phyloP scores from a whole-genome alignment of 2,329 filamentous ascomycete species.

The Podosphaera aphanis region DNA sequence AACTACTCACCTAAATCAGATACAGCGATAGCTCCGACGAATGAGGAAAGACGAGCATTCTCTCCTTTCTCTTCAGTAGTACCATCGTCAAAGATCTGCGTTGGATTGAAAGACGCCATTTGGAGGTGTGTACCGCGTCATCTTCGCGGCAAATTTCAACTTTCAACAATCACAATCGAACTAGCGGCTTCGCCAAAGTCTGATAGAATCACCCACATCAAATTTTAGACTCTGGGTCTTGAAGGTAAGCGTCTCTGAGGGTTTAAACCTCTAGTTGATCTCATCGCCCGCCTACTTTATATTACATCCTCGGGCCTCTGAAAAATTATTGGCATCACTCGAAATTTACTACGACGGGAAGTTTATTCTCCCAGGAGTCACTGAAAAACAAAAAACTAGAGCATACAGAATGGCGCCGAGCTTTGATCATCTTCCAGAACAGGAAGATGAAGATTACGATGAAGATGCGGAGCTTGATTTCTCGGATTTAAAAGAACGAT shows the following conservation, averaged over 20 bases:
- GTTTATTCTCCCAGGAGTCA: too few relatives aligned
- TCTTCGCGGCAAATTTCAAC: constrained; percentile 3
- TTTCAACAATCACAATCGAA: not conserved
- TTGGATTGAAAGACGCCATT: constrained; percentile 49
- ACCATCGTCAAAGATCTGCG: constrained; percentile 93
- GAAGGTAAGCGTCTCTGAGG: not conserved
- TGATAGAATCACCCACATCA: not conserved
- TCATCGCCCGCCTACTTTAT: not conserved
- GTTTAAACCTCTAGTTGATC: not conserved
- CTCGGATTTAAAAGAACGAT: constrained; percentile 80
- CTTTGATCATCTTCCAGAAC: constrained; percentile 79
- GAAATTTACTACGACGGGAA: not conserved
- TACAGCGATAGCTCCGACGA: constrained; percentile 93
- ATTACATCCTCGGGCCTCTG: not conserved
- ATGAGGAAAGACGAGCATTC: constrained; percentile 95
- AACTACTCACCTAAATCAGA: constrained; percentile 39
- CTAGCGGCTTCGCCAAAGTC: not conserved
- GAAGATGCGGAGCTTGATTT: constrained; percentile 89
- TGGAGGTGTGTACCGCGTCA: not conserved
- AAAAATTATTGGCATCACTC: not conserved
- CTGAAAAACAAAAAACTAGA: not conserved
- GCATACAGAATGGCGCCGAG: constrained; percentile 60
- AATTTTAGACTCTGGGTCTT: not conserved
- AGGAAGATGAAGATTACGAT: constrained; percentile 66
- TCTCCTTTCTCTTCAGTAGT: constrained; percentile 96